A percentile compares a stretch with the other conserved stretches of the same genome.
Conservation (phyloP, 306 rosid genomes). For the Nissolia schottii region DNA sequence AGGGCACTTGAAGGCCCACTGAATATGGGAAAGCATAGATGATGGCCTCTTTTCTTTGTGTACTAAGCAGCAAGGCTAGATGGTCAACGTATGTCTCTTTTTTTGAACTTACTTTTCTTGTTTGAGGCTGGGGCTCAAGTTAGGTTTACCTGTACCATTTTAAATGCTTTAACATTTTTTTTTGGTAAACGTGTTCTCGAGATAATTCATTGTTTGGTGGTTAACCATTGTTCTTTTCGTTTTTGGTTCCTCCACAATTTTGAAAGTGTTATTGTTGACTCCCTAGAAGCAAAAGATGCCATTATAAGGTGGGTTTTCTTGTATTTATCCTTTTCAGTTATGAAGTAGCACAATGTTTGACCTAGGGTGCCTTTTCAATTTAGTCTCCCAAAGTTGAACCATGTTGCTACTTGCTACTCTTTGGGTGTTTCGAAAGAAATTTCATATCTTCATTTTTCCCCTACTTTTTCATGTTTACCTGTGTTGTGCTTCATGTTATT, state of each 20-base stretch:
- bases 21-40: no score
- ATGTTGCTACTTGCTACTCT: not conserved
- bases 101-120: conserved; percentile 4
- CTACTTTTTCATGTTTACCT: not conserved
- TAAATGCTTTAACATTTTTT: not conserved
- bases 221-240: not conserved
- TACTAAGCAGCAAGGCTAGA: conserved; percentile 44
- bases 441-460: not conserved
- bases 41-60: conserved; percentile 50
- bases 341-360: not conserved
- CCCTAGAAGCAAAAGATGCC: conserved; percentile 65
- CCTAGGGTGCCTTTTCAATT: not conserved
- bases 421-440: not conserved
- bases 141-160: not conserved
- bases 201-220: conserved; percentile 17
- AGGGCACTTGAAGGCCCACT: no score
- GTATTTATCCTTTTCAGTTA: conserved; percentile 25
- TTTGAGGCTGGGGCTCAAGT: conserved; percentile 10
- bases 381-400: conserved; percentile 3
- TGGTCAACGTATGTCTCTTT: conserved; percentile 77
- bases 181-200: not conserved
- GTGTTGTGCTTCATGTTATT: no score
- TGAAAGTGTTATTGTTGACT: conserved; percentile 76
- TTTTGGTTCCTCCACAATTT: conserved; percentile 45
- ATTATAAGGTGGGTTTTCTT: no score